These are phyloP conservation scores for Quillaja saponaria DNA, from an alignment of 306 rosid genomes.

Conservation along the genomic window DNA sequence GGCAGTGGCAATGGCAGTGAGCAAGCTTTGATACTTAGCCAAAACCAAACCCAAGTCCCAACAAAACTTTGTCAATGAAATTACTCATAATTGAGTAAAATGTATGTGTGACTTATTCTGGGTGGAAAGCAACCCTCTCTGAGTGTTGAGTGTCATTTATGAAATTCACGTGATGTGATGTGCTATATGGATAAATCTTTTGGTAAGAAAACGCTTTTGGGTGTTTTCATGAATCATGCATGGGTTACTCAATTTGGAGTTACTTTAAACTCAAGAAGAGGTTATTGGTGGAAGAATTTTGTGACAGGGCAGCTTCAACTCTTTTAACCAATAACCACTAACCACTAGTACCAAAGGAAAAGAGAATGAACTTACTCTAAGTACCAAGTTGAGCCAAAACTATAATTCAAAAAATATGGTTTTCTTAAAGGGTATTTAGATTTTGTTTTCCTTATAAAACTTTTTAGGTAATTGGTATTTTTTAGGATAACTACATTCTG, in stretches of 20 bases:
- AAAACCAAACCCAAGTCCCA: constrained; percentile 33
- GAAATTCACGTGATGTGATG: background rate
- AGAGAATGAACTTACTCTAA: too few relatives aligned
- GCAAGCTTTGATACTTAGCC: constrained; percentile 42
- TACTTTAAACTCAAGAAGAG: background rate
- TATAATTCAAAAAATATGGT: too few relatives aligned
- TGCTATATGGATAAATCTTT: background rate
- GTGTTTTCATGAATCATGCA: background rate
- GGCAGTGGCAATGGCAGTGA: constrained; percentile 43
- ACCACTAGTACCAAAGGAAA: too few relatives aligned
- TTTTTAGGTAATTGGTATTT: too few relatives aligned
- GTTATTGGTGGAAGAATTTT: background rate
- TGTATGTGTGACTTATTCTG: too few relatives aligned
- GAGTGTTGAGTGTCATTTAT: background rate
- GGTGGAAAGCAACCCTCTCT: background rate
- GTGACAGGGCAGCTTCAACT: background rate
- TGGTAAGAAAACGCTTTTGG: background rate
- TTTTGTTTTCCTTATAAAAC: too few relatives aligned
- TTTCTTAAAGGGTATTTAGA: too few relatives aligned
- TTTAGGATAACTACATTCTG: too few relatives aligned
- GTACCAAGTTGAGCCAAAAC: too few relatives aligned
- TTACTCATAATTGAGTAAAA: background rate
- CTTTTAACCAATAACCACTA: background rate
- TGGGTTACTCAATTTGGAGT: too few relatives aligned
- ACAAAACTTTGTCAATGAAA: constrained; percentile 22